Evolutionary conservation across 208 protist genomes (phyloP), one percentile per base, ranked within the genome.

Genomic region (Wallacemonas sp.): DNA sequence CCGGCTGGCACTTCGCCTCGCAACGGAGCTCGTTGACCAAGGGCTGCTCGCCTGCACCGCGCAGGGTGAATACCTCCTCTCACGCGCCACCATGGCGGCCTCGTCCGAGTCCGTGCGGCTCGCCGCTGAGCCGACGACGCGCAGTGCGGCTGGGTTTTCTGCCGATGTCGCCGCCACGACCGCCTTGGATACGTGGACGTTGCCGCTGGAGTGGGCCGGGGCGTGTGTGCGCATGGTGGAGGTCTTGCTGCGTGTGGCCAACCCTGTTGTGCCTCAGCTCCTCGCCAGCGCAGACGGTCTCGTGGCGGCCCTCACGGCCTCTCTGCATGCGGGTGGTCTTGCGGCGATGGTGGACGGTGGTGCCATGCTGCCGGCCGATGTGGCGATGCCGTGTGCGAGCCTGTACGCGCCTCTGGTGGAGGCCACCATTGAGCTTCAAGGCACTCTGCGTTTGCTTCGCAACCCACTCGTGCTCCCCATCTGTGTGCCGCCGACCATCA

Each of bases 381-480:
- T 56, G 0, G 21, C 44, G 8, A 41, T 27, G 24, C 44, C 58
- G 30, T 24, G 36, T 19, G 24, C 39, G 41, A 58, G 34, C 30
- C 46, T 58, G 21, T 58, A 67, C 62, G 28, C 28, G 21, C 46
- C 39, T 21, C 68, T 81, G 11, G 69, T 67, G 22, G 70, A 70
- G 6, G 70, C 66, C 24, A 76, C 47, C 49, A 79, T 77, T 39
- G 71, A 59, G 21, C 65, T 75, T 55, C 74, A 67, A 26, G 77
- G 76, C 51, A 63, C 68, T 4, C 49, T 77, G 41, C 62, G 69
- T 12, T 49, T 81, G 2, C 70, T 81, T 26, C 74, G 72, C 0
- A 77, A 90, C 45, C 79, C 83, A 12, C 56, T 70, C 34, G 79
- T 77, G 14, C 19, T 90, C 19, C 79, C 83, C 14, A 75, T 82